A percentile compares a stretch with the other conserved stretches of the same genome.
Evolutionary conservation across 495 filamentous ascomycete species (phyloP).

Genomic region (Staphylotrichum longicolle): DNA sequence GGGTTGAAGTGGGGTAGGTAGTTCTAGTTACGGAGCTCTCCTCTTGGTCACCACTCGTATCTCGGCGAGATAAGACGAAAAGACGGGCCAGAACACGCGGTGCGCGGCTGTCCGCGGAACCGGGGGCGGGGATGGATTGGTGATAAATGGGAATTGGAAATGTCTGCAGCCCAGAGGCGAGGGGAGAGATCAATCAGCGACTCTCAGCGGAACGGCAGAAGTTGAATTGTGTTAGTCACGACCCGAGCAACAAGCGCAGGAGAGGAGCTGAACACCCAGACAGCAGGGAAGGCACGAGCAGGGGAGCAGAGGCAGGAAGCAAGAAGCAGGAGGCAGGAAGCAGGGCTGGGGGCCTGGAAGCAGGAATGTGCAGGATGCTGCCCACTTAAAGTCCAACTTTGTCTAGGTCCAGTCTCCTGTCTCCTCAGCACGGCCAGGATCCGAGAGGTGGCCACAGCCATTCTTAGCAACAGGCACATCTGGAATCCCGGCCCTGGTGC

Average conservation of each 20-base stretch:
- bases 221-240: no score
- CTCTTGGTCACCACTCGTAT: not conserved
- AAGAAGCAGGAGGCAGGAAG: no score
- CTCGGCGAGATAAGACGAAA: not conserved
- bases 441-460: no score
- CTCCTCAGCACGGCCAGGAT: no score
- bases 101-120: not conserved
- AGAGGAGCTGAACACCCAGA: no score
- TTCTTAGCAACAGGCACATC: not conserved
- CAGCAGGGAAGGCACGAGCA: not conserved
- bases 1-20: constrained; percentile 5
- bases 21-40: not conserved
- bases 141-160: not conserved
- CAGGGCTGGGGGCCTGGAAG: not conserved
- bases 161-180: not conserved
- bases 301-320: no score
- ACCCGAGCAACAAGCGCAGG: no score
- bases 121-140: not conserved
- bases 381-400: not conserved
- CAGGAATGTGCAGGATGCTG: no score
- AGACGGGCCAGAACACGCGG: not conserved
- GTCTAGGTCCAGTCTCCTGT: not conserved
- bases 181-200: not conserved
- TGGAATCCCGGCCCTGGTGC: not conserved
- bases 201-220: not conserved